Evolutionary conservation across 768 basidiomycete genomes (phyloP).

Genomic region (Rhodotorula toruloides): DNA sequence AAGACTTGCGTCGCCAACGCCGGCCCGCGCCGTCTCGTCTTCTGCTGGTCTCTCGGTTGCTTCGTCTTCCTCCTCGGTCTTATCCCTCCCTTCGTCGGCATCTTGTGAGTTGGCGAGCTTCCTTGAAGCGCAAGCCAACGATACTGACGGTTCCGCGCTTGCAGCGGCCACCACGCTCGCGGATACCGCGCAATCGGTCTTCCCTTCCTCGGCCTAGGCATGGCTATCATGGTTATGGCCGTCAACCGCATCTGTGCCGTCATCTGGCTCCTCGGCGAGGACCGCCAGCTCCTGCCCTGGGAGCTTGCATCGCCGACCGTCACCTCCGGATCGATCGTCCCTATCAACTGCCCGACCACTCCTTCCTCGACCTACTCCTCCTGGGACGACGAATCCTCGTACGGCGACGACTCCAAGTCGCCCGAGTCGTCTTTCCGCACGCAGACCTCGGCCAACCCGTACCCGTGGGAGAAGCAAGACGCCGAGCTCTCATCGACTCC

Average conservation of each 20-base stretch:
- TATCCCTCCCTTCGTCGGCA: slow-evolving; percentile 31
- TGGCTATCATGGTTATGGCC: slow-evolving; percentile 36
- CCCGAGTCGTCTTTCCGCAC: slow-evolving; percentile 30
- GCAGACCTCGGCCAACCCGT: slow-evolving; percentile 25
- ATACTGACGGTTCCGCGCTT: not conserved
- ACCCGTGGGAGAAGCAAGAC: slow-evolving; percentile 38
- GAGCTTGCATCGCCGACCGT: slow-evolving; percentile 34
- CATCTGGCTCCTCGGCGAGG: slow-evolving; percentile 38
- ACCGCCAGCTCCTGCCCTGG: slow-evolving; percentile 36
- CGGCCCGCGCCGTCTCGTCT: slow-evolving; percentile 27
- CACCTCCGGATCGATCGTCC: slow-evolving; percentile 33
- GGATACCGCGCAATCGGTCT: slow-evolving; percentile 30
- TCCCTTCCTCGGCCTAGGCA: slow-evolving; percentile 27
- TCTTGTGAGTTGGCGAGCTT: slow-evolving; percentile 26
- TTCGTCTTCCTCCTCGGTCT: slow-evolving; percentile 28
- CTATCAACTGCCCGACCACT: slow-evolving; percentile 26
- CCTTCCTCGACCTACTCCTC: slow-evolving; percentile 9
- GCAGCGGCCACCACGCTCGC: slow-evolving; percentile 28
- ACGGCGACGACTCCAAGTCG: slow-evolving; percentile 16
- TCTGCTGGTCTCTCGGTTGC: slow-evolving; percentile 36
- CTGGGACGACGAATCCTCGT: slow-evolving; percentile 33
- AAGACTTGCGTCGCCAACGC: slow-evolving; percentile 30
- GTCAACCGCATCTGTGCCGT: slow-evolving; percentile 34
- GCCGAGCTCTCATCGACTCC: not conserved
- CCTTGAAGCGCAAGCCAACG: rapidly evolving